Base-by-base conservation (phyloP, 768 basidiomycete species). In the Kockovaella imperatae region DNA sequence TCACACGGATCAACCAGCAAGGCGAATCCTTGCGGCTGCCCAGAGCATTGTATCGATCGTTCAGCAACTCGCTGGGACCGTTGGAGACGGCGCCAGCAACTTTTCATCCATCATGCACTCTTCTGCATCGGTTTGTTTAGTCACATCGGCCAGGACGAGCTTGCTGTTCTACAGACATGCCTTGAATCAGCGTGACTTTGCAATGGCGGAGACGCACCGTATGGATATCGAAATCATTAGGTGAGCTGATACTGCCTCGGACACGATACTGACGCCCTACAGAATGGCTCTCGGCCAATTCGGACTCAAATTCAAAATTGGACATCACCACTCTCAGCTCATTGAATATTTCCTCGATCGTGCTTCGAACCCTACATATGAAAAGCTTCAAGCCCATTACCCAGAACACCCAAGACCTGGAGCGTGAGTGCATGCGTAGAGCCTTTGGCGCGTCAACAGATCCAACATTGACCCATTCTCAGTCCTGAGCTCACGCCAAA, bases 261-360 rank as follows among this genome's bases (percentile, higher is more conserved):
- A 48, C 4, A 32, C 29, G 18, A 35, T 4, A 24, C 45, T 47
- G 40, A 49, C 18, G 13, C 1, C 21, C 17, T 10, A 18, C 32
- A 59, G 59, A 30, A 62, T 66, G 56, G 59, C 64, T 14, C 42
- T 66, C 4, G 45, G 47, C 21, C 54, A 59, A 41, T 62, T 53
- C 35, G 60, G 60, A 29, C 25, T 47, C 6, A 34, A 49, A 11
- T 66, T 62, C 54, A 66, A 62, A 45, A 60, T 66, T 31, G 64
- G 64, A 7, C 54, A 60, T 47, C 64, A 66, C 34, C 64, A 66
- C 32, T 45, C 64, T 7, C 64, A 66, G 40, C 54, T 66, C 10
- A 52, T 66, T 35, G 64, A 62, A 25, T 66, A 66, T 42, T 66
- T 66, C 50, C 32, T 66, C n/a, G 64, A 66, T 31, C 50, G 64